Evolutionary conservation across 2,329 filamentous ascomycete species (phyloP).

Genomic region (Zymoseptoria tritici): DNA sequence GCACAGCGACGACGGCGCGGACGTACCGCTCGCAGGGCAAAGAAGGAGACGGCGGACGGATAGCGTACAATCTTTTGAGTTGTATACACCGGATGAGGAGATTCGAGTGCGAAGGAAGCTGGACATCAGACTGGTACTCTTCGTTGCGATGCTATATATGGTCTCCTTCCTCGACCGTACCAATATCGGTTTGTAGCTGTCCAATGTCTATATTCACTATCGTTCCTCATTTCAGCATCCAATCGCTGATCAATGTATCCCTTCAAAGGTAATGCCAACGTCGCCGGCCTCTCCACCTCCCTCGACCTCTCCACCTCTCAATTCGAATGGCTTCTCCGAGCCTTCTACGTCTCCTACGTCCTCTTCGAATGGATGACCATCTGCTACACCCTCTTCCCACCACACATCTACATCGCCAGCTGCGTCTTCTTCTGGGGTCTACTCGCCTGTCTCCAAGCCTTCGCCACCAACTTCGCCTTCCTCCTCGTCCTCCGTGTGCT

Average conservation of each 20-base stretch:
- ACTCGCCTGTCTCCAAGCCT: slow-evolving; percentile 62
- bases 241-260: not conserved
- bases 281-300: slow-evolving; percentile 51
- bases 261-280: slow-evolving; percentile 49
- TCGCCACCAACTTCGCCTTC: slow-evolving; percentile 42
- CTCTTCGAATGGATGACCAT: slow-evolving; percentile 59
- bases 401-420: slow-evolving; percentile 53
- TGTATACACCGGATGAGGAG: slow-evolving; percentile 61
- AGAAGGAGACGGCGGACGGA: slow-evolving; percentile 6
- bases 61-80: slow-evolving; percentile 39
- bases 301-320: slow-evolving; percentile 48
- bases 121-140: slow-evolving; percentile 68
- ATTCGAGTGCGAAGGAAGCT: slow-evolving; percentile 50
- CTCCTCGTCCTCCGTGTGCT: slow-evolving; percentile 54
- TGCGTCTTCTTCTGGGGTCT: slow-evolving; percentile 75
- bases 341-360: slow-evolving; percentile 59
- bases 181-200: slow-evolving; percentile 46
- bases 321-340: slow-evolving; percentile 55
- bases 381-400: slow-evolving; percentile 50
- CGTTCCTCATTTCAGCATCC: not conserved
- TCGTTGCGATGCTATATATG: slow-evolving; percentile 76
- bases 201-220: not conserved
- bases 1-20: slow-evolving; percentile 17
- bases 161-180: slow-evolving; percentile 79
- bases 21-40: slow-evolving; percentile 22